Conservation (phyloP, 2,329 filamentous ascomycete species). For the Penicillium glabrum region DNA sequence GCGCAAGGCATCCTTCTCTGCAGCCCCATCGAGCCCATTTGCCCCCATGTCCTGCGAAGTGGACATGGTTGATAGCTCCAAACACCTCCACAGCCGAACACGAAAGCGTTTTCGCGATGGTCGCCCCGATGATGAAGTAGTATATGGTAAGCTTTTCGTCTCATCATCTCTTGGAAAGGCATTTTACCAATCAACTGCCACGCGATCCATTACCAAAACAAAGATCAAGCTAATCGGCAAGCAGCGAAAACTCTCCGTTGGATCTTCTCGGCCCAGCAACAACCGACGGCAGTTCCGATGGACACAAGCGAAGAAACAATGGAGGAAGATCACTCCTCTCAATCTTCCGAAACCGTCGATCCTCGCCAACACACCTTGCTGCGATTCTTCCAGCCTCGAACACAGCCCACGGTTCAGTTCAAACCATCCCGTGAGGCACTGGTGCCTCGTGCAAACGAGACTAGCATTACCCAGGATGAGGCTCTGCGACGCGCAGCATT, state of each 20-base stretch:
- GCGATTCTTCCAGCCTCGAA: conserved; percentile 39
- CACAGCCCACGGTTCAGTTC: conserved; percentile 15
- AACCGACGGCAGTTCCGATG: conserved; percentile 14
- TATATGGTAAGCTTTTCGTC: conserved; percentile 51
- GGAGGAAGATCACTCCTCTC: conserved; percentile 23
- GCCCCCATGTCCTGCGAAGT: conserved; percentile 20
- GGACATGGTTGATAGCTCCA: conserved; percentile 33
- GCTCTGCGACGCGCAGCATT: conserved; percentile 21
- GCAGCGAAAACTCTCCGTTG: conserved; percentile 44
- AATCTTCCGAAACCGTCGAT: conserved; percentile 31
- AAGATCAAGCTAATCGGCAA: conserved; percentile 16
- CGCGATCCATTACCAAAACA: background rate
- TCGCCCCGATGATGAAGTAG: conserved; percentile 55
- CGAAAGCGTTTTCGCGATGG: conserved; percentile 60
- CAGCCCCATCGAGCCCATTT: conserved; percentile 34
- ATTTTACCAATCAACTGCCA: background rate
- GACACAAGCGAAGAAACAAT: conserved; percentile 25
- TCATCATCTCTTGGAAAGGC: background rate
- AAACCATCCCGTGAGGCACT: conserved; percentile 21
- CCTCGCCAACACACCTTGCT: conserved; percentile 42
- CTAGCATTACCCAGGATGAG: conserved; percentile 13
- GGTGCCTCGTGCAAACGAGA: conserved; percentile 24
- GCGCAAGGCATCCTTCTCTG: conserved; percentile 58
- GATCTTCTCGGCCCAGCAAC: conserved; percentile 41
- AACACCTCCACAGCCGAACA: conserved; percentile 57